Percentiles rank a stretch among this genome's conserved stretches.
Evolutionary conservation across 2,329 filamentous ascomycete genomes (phyloP).

Genomic region (Phialemoniopsis sp.): DNA sequence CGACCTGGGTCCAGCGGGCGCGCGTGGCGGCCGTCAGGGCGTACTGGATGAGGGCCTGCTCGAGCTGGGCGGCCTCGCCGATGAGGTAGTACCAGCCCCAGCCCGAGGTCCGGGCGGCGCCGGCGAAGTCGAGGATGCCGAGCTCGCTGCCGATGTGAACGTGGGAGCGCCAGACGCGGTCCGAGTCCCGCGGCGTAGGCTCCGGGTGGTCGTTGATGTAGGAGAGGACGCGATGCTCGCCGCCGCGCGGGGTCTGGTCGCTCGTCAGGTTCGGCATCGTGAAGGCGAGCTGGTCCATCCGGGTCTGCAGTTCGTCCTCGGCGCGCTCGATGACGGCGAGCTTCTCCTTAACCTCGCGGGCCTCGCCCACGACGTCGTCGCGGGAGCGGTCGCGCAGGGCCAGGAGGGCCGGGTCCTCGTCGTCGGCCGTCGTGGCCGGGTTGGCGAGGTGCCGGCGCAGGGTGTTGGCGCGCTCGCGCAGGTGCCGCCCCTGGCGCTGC

Average conservation of each 20-base stretch:
- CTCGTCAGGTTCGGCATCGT: constrained; percentile 85
- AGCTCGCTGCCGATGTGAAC: constrained; percentile 82
- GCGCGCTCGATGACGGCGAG: constrained; percentile 56
- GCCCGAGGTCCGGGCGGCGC: constrained; percentile 75
- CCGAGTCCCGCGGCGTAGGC: constrained; percentile 23
- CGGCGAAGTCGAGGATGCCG: constrained; percentile 86
- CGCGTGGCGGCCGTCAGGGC: constrained; percentile 69
- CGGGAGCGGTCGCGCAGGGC: constrained; percentile 23
- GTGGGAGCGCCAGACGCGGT: constrained; percentile 65
- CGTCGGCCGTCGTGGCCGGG: constrained; percentile 40
- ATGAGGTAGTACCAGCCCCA: constrained; percentile 98
- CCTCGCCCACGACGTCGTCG: constrained; percentile 57
- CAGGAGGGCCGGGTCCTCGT: constrained; percentile 22
- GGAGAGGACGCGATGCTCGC: constrained; percentile 59
- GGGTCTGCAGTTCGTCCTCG: constrained; percentile 53
- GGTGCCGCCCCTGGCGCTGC: constrained; percentile 53
- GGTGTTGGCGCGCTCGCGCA: constrained; percentile 64
- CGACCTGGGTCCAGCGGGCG: constrained; percentile 74
- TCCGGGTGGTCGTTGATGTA: constrained; percentile 74
- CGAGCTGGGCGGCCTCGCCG: constrained; percentile 89
- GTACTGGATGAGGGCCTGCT: constrained; percentile 89
- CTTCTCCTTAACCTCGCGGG: constrained; percentile 58
- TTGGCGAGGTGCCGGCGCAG: constrained; percentile 55
- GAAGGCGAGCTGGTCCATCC: constrained; percentile 72
- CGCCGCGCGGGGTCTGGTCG: constrained; percentile 66